Base-by-base conservation (phyloP, 805 yeast genomes). In the Yarrowia sp. region DNA sequence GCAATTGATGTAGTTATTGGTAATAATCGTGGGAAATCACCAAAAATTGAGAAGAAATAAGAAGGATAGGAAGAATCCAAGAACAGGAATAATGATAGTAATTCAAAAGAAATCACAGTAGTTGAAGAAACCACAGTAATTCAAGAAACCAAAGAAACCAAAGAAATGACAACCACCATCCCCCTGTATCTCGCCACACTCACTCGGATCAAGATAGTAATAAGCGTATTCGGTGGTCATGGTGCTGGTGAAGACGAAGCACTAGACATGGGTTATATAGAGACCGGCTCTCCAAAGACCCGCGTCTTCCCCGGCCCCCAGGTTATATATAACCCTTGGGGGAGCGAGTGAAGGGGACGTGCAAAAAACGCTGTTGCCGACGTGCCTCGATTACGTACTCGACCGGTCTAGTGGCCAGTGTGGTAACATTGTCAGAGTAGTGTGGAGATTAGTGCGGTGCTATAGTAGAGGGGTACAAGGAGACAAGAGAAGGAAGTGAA, bases 171-270 rank as follows among this genome's bases (percentile, higher is more conserved):
- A 19, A 19, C 19, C 19, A 19, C 19, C 19, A 19, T 19, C 19
- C 19, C 19, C 19, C 19, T 19, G 19, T 19, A 19, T 19, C 32
- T 26, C 32, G 7, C 32, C 32, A 26, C 16, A 56, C 63, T 56
- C 48, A 56, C 63, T 42, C 14, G 63, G 63, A 56, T 56, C 63
- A 26, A 56, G 48, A 42, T 56, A 56, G 63, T 56, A 56, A 26
- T 56, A 56, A 9, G 63, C 63, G 63, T 56, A 56, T 26, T 56
- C 22, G 48, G 63, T 41, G 38, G 63, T 41, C 63, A 56, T 56
- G 46, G 19, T 10, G 42, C 8, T 36, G 14, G 5, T 9, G 41
- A 41, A 8, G 19, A 9, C 41, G 19, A 14, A 5, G 56, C 41
- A 10, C 19, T 9, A 50, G 41, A 9, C 41, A 50, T 50, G 56